Base-by-base conservation (phyloP, 2,329 filamentous ascomycete genomes). In the Trichoderma hamatum region DNA sequence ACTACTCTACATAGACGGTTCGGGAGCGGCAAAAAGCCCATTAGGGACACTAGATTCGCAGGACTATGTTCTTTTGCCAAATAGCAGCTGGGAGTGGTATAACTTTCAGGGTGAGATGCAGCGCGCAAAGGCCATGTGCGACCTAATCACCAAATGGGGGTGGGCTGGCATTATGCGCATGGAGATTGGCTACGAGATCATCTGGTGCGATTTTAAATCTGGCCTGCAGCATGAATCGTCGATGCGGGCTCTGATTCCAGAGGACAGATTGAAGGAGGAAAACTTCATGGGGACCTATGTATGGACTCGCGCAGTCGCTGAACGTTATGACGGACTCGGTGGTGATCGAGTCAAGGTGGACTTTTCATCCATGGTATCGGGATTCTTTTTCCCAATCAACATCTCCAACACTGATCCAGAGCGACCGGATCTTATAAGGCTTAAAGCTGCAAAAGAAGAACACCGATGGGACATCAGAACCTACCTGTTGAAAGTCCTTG, bases 131-230 rank as follows among this genome's bases (percentile, higher is more conserved):
- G 81, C 82, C 1, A 77, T 92, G 1, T 93, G 91, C 76, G 77
- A 82, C 0, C 72, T 90, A 11, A 82, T 85, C 11, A 77, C 55
- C 69, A 77, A 73, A 66, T 87, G 76, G 89, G 86, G 86, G 11
- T 82, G 91, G n/a, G 87, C 92, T 73, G 89, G 88, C 0, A 81
- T 92, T 26, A 77, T 92, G 2, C 84, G 90, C 13, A 89, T 89
- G 84, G 90, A 93, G 74, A 84, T 85, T 21, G 90, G 90, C 0
- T 92, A 92, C 72, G 90, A 93, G 76, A 82, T 91, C 65, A 90
- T 92, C 61, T 80, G 90, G 24, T 93, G 90, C 75, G 80, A 89
- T 65, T 92, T 93, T 56, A 72, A 73, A 11, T 72, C 79, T 3
- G 82, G 82, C 0, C 71, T 87, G 13, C 75, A 80, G 21, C 74